These are phyloP conservation scores for Boletus subcaerulescens DNA, from an alignment of 768 basidiomycete genomes.

Conservation along the genomic window DNA sequence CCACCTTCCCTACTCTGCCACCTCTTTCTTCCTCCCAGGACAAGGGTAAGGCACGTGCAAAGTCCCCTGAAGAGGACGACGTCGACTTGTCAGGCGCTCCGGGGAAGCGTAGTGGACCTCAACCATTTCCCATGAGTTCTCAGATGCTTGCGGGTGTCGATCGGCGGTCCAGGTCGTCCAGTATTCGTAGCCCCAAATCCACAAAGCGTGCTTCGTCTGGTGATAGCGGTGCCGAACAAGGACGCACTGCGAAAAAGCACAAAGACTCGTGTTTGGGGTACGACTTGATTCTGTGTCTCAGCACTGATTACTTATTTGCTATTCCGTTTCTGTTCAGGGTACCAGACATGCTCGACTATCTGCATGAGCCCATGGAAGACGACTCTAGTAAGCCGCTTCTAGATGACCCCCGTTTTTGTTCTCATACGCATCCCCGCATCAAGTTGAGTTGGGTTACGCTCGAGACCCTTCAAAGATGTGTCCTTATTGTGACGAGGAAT, in stretches of 20 bases:
- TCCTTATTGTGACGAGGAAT: constrained; percentile 74
- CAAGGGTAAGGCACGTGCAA: constrained; percentile 19
- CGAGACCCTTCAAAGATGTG: constrained; percentile 69
- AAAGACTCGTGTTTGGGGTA: constrained; percentile 27
- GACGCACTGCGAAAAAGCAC: constrained; percentile 31
- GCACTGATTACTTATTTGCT: constrained; percentile 8
- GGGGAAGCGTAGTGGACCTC: constrained; percentile 2
- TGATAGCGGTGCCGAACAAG: constrained; percentile 29
- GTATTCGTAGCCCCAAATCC: constrained; percentile 4
- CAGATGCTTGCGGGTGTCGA: constrained; percentile 41
- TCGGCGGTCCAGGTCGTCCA: constrained; percentile 24
- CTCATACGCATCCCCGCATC: background rate
- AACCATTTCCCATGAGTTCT: constrained; percentile 51
- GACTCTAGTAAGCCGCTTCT: constrained; percentile 39
- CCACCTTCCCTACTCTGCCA: constrained; percentile 23
- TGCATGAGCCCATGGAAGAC: constrained; percentile 31
- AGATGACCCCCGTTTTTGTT: background rate
- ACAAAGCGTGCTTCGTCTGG: constrained; percentile 34
- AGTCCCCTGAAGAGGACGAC: constrained; percentile 1
- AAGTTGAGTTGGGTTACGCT: constrained; percentile 50
- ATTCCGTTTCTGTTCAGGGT: constrained; percentile 8
- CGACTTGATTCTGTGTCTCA: background rate
- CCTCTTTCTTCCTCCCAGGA: constrained; percentile 17
- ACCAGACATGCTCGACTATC: constrained; percentile 7
- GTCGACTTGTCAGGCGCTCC: background rate